phyloP scores from a whole-genome alignment of 2,329 filamentous ascomycete species.

The Zelopaecilomyces penicillatus region DNA sequence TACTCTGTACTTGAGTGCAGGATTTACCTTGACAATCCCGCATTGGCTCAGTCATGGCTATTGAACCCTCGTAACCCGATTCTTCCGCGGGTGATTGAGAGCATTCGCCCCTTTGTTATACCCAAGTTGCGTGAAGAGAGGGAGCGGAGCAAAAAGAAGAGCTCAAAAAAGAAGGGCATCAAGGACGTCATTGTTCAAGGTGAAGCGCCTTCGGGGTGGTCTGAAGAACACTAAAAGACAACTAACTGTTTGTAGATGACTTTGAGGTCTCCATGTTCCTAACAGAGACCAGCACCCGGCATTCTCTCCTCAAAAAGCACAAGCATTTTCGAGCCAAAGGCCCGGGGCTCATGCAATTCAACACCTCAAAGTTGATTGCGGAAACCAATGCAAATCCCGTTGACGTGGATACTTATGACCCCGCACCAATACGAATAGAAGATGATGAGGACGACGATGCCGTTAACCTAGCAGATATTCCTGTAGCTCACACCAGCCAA shows the following conservation, averaged over 20 bases:
- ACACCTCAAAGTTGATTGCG: conserved; percentile 53
- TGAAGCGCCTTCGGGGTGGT: conserved; percentile 22
- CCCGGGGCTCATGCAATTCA: conserved; percentile 48
- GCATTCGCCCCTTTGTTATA: conserved; percentile 75
- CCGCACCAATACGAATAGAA: conserved; percentile 29
- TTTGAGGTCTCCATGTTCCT: conserved; percentile 95
- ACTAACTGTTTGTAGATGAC: conserved; percentile 54
- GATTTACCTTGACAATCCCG: conserved; percentile 89
- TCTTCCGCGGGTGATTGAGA: conserved; percentile 74
- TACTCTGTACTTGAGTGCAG: conserved; percentile 94
- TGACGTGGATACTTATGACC: conserved; percentile 39
- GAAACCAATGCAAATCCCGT: conserved; percentile 45
- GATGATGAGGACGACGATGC: conserved; percentile 39
- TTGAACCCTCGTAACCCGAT: conserved; percentile 68
- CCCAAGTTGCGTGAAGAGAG: conserved; percentile 87
- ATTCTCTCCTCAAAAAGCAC: conserved; percentile 78
- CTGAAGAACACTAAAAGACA: neutral
- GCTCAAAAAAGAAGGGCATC: conserved; percentile 67
- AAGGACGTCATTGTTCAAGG: conserved; percentile 83
- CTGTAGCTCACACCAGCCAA: conserved; percentile 14
- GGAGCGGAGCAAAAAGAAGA: conserved; percentile 49
- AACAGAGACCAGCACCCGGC: conserved; percentile 74
- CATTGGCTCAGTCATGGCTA: conserved; percentile 74
- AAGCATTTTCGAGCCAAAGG: conserved; percentile 62
- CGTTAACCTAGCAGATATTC: conserved; percentile 27